Evolutionary conservation across 2,329 filamentous ascomycete species (phyloP).

Genomic region (Boeremia lycopersici): DNA sequence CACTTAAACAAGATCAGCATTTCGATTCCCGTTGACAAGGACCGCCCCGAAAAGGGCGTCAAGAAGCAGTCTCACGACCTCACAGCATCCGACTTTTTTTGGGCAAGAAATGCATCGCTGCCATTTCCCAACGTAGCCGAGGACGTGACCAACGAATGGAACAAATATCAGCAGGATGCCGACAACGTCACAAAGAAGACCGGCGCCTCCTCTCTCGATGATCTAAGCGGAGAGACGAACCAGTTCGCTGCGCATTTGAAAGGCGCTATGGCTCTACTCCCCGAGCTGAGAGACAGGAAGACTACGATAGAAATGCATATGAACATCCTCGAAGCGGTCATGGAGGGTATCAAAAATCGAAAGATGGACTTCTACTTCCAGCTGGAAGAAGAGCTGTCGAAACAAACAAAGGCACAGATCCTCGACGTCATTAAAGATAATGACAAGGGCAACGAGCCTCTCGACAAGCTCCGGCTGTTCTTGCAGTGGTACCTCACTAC

Average conservation of each 20-base stretch:
- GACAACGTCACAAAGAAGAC: conserved; percentile 95
- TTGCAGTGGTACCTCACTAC: conserved; percentile 92
- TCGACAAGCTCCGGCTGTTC: conserved; percentile 91
- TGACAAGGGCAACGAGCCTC: conserved; percentile 80
- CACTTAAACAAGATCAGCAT: conserved; percentile 93
- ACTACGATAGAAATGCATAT: conserved; percentile 86
- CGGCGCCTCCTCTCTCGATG: conserved; percentile 88
- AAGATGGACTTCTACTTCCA: conserved; percentile 97
- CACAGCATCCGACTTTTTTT: conserved; percentile 91
- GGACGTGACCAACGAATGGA: conserved; percentile 91
- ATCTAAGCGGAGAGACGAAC: conserved; percentile 86
- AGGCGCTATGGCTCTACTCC: conserved; percentile 89
- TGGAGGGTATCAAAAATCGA: conserved; percentile 88
- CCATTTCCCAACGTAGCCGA: conserved; percentile 97
- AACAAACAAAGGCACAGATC: conserved; percentile 87
- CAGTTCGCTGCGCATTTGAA: conserved; percentile 94
- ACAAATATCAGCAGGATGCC: conserved; percentile 93
- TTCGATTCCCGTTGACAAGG: conserved; percentile 79
- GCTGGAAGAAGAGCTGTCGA: conserved; percentile 88
- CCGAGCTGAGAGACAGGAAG: conserved; percentile 91
- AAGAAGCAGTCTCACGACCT: conserved; percentile 91
- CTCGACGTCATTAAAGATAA: conserved; percentile 82
- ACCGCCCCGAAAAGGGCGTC: conserved; percentile 73
- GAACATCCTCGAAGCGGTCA: conserved; percentile 86
- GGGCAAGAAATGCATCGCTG: conserved; percentile 86